phyloP scores from a whole-genome alignment of 192 early-diverging fungal species.

The Chytriomyces hyalinus region DNA sequence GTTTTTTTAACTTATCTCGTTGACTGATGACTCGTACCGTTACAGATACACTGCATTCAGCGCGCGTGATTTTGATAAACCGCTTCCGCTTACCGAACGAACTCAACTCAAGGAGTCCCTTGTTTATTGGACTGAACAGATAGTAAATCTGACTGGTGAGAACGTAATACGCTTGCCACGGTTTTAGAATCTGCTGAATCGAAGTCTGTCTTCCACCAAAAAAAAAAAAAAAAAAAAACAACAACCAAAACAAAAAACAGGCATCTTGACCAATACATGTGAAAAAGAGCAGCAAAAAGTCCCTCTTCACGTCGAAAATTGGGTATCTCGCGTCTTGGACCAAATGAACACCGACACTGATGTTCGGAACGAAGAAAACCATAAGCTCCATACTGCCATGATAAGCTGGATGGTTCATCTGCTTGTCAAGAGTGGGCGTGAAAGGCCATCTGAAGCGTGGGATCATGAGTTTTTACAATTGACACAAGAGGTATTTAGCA shows the following conservation, averaged over 20 bases:
- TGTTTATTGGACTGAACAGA: conserved; percentile 52
- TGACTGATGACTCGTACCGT: background rate
- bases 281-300: conserved; percentile 65
- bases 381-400: conserved; percentile 59
- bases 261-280: conserved; percentile 56
- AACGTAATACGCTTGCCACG: background rate
- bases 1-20: background rate
- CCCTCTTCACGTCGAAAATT: conserved; percentile 59
- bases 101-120: conserved; percentile 47
- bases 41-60: conserved; percentile 53
- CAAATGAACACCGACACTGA: conserved; percentile 66
- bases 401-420: conserved; percentile 63
- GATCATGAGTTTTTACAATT: conserved; percentile 56
- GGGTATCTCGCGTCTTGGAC: conserved; percentile 54
- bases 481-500: conserved; percentile 36
- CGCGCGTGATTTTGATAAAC: conserved; percentile 50
- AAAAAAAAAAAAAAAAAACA: background rate
- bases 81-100: conserved; percentile 50
- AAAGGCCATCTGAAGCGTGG: conserved; percentile 50
- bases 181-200: background rate
- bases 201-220: conserved; percentile 1
- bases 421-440: conserved; percentile 49
- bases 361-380: conserved; percentile 60
- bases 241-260: conserved; percentile 27
- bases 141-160: conserved; percentile 47